Percentiles rank a stretch among this genome's conserved stretches.
phyloP scores from a whole-genome alignment of 306 rosid species.

The Senna siamea region DNA sequence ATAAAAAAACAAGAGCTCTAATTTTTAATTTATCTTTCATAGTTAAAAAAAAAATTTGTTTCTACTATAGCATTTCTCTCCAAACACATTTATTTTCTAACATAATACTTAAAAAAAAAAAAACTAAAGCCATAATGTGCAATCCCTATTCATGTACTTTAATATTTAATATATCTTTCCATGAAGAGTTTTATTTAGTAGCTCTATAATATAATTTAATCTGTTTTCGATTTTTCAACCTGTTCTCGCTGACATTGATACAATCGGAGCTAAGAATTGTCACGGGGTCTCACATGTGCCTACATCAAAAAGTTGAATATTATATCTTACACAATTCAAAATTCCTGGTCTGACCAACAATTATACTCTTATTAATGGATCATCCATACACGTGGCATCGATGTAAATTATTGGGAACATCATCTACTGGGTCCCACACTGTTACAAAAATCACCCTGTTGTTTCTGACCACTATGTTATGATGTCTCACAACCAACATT shows the following conservation, averaged over 20 bases:
- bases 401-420: conserved; percentile 60
- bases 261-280: conserved; percentile 51
- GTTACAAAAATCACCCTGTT: neutral
- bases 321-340: conserved; percentile 39
- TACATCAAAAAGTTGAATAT: conserved; percentile 40
- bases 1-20: too few relatives aligned
- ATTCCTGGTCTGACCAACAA: conserved; percentile 54
- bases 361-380: conserved; percentile 55
- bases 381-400: conserved; percentile 62
- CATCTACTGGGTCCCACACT: conserved; percentile 51
- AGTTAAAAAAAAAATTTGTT: too few relatives aligned
- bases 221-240: too few relatives aligned
- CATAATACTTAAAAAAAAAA: too few relatives aligned
- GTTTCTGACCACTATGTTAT: conserved; percentile 6
- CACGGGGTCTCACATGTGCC: conserved; percentile 56
- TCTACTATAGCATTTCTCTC: too few relatives aligned
- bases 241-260: conserved; percentile 49
- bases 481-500: neutral
- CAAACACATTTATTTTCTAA: too few relatives aligned
- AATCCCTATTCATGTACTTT: too few relatives aligned
- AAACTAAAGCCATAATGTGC: too few relatives aligned
- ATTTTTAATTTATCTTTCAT: too few relatives aligned
- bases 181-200: too few relatives aligned
- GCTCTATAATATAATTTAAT: too few relatives aligned
- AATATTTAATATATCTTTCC: too few relatives aligned